phyloP scores from a whole-genome alignment of 169 alveolate species.

The Blepharisma undulans region DNA sequence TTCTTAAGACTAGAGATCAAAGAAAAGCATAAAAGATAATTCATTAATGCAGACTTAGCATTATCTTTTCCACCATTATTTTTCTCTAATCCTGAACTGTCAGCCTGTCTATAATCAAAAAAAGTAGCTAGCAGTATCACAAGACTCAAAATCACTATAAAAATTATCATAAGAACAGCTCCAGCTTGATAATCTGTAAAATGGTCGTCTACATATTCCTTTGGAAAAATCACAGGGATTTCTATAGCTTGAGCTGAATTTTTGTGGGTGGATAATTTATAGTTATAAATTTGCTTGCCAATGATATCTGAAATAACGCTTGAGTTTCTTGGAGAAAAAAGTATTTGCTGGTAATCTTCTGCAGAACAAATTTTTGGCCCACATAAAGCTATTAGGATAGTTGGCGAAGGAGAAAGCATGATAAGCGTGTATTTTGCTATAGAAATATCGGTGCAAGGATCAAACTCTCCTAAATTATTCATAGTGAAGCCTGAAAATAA shows the following conservation, averaged over 20 bases:
- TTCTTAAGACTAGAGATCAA: not conserved
- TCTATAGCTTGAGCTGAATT: not conserved
- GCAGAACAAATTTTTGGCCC: constrained; percentile 5
- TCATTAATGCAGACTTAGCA: not conserved
- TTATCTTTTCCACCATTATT: too few species aligned
- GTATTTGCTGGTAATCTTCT: not conserved
- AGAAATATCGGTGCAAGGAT: not conserved
- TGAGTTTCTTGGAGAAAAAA: not conserved
- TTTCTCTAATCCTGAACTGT: not conserved
- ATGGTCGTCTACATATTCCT: not conserved
- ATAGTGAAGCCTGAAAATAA: constrained; percentile 4
- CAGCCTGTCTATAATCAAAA: not conserved
- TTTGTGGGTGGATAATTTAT: not conserved
- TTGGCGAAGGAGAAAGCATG: not conserved
- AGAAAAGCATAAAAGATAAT: not conserved
- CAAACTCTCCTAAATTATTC: not conserved
- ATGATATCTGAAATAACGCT: not conserved
- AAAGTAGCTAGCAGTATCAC: not conserved
- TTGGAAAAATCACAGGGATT: not conserved
- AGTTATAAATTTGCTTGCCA: not conserved
- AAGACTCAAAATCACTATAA: not conserved
- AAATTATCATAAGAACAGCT: not conserved
- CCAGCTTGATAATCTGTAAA: not conserved
- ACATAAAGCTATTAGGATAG: not conserved
- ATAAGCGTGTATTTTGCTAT: constrained; percentile 13